These are phyloP conservation scores for Gastrodia elata DNA, from an alignment of 106 monocot genomes.

Conservation along the genomic window DNA sequence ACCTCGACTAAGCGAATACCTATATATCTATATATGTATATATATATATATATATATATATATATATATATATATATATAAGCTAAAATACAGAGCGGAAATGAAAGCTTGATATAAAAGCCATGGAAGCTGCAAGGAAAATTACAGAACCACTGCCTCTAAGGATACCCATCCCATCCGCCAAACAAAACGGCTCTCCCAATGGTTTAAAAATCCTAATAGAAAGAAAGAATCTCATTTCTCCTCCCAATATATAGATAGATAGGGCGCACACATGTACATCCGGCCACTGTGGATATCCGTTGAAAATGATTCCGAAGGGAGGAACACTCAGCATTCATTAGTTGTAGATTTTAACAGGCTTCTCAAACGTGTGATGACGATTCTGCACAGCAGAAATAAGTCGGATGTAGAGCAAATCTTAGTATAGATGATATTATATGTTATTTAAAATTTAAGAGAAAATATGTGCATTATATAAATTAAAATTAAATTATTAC, in stretches of 20 bases:
- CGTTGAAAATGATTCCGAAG: neutral
- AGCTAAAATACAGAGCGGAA: too few relatives aligned
- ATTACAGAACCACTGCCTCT: neutral
- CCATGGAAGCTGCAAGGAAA: neutral
- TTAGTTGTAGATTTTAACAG: conserved; percentile 76
- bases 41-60: too few relatives aligned
- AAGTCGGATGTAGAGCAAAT: neutral
- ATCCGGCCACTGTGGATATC: too few relatives aligned
- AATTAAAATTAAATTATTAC: neutral
- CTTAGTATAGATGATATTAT: too few relatives aligned
- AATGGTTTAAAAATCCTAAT: neutral
- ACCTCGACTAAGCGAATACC: too few relatives aligned
- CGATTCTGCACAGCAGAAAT: conserved; percentile 29
- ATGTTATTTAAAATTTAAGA: too few relatives aligned
- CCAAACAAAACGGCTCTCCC: neutral
- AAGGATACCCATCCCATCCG: neutral
- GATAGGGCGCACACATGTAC: neutral
- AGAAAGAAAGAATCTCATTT: neutral
- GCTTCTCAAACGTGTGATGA: conserved; percentile 50
- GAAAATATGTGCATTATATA: too few relatives aligned
- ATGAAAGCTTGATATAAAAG: neutral
- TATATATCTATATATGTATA: too few relatives aligned
- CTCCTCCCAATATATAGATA: neutral
- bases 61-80: too few relatives aligned
- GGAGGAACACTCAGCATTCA: neutral